Evolutionary conservation across 2,329 filamentous ascomycete species (phyloP).

Genomic region (Penicillium sumatraense): DNA sequence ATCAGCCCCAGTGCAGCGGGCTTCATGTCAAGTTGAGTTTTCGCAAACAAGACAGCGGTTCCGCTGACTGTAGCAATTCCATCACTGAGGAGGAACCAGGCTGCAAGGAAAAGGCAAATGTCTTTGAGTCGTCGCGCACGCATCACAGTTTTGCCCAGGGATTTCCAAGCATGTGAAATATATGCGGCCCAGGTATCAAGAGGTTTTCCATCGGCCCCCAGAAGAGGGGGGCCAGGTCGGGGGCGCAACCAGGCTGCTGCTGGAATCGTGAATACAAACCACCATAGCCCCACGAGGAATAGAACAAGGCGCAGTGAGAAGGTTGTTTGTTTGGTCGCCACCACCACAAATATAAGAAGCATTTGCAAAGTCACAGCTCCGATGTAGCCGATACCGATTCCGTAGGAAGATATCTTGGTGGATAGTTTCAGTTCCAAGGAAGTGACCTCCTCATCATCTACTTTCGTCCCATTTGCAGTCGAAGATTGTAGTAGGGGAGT

Average conservation of each 20-base stretch:
- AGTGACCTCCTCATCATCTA: conserved; percentile 9
- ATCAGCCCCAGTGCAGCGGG: conserved; percentile 88
- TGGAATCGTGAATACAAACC: conserved; percentile 88
- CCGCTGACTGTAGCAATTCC: conserved; percentile 93
- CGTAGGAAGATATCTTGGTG: conserved; percentile 87
- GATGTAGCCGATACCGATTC: conserved; percentile 91
- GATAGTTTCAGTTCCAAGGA: conserved; percentile 78
- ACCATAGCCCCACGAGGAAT: conserved; percentile 88
- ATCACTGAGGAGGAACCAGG: conserved; percentile 94
- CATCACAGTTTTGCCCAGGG: conserved; percentile 77
- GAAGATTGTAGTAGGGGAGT: conserved; percentile 32
- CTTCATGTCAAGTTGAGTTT: conserved; percentile 88
- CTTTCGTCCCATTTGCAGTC: conserved; percentile 6
- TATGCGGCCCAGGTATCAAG: conserved; percentile 69
- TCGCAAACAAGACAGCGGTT: conserved; percentile 93
- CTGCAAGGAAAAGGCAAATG: conserved; percentile 80
- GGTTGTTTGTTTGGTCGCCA: conserved; percentile 74
- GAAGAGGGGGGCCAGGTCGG: conserved; percentile 82
- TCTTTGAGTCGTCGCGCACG: conserved; percentile 77
- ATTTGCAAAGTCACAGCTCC: conserved; percentile 85
- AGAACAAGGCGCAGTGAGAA: conserved; percentile 87
- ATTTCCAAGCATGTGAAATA: conserved; percentile 82
- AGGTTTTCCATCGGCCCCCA: conserved; percentile 36
- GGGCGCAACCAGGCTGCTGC: conserved; percentile 85
- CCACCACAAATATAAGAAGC: conserved; percentile 75